These are phyloP conservation scores for Uromyces viciae-fabae DNA, from an alignment of 1,284 basidiomycete species.

Conservation along the genomic window DNA sequence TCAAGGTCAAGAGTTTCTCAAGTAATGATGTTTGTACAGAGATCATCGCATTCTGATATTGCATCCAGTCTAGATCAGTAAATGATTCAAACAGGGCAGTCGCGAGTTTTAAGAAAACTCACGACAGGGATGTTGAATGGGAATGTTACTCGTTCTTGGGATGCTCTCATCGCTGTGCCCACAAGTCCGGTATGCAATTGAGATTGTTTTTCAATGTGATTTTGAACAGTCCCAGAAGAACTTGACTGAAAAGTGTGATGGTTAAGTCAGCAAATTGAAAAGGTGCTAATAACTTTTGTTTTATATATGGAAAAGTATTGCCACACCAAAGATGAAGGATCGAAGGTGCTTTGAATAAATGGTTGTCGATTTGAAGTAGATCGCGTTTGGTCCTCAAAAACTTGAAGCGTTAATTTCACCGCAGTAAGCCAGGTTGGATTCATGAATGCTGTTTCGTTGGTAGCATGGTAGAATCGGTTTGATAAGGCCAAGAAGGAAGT, in stretches of 20 bases:
- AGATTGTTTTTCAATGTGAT: not conserved
- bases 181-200: not conserved
- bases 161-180: not conserved
- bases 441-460: not conserved
- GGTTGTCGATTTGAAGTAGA: not conserved
- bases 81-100: not conserved
- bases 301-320: too few species aligned
- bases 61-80: not conserved
- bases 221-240: not conserved
- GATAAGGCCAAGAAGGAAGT: constrained; percentile 10
- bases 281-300: too few species aligned
- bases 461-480: not conserved
- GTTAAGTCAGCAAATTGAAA: too few species aligned
- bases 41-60: not conserved
- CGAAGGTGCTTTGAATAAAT: too few species aligned
- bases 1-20: not conserved
- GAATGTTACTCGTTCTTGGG: not conserved
- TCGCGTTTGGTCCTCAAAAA: not conserved
- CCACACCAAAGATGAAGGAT: too few species aligned
- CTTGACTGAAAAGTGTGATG: not conserved
- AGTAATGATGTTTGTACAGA: not conserved
- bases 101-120: not conserved
- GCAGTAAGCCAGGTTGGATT: constrained; percentile 2
- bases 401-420: not conserved
- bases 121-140: constrained; percentile 4